Percentiles rank a stretch among this genome's conserved stretches.
phyloP scores from a whole-genome alignment of 768 basidiomycete species.

The Kockovaella imperatae region DNA sequence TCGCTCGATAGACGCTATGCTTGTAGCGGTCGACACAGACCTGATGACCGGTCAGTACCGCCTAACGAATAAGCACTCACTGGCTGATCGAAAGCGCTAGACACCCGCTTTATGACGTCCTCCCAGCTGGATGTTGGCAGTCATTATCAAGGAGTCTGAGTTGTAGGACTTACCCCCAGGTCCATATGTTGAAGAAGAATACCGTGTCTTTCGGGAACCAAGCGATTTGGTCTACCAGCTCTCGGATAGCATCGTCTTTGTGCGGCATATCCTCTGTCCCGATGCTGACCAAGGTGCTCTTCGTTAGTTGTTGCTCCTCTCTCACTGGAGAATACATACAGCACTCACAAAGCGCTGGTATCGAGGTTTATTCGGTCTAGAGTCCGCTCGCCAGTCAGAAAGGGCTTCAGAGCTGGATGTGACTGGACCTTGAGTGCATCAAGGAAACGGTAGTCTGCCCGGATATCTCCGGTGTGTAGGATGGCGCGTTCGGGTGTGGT shows the following conservation, averaged over 20 bases:
- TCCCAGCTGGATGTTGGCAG: slow-evolving; percentile 54
- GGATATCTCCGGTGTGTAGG: slow-evolving; percentile 87
- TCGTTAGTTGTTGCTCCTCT: not conserved
- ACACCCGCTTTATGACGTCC: slow-evolving; percentile 70
- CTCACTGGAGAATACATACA: not conserved
- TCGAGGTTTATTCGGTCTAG: slow-evolving; percentile 77
- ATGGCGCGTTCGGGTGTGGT: slow-evolving; percentile 57
- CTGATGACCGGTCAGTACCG: slow-evolving; percentile 43
- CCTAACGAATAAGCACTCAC: slow-evolving; percentile 46
- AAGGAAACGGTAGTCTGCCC: slow-evolving; percentile 76
- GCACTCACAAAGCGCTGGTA: slow-evolving; percentile 50
- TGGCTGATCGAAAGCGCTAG: slow-evolving; percentile 55
- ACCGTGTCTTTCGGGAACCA: slow-evolving; percentile 58
- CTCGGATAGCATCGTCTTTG: slow-evolving; percentile 60
- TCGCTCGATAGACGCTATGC: slow-evolving; percentile 56
- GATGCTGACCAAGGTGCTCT: slow-evolving; percentile 16
- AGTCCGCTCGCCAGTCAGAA: slow-evolving; percentile 16
- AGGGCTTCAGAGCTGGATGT: not conserved
- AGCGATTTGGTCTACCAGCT: slow-evolving; percentile 62
- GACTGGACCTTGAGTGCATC: slow-evolving; percentile 38
- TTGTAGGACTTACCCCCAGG: slow-evolving; percentile 57
- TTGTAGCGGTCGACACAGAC: slow-evolving; percentile 93
- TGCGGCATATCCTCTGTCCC: slow-evolving; percentile 45
- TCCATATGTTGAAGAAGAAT: slow-evolving; percentile 91
- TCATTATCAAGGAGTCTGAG: not conserved